Percentiles rank a stretch among this genome's conserved stretches.
Conservation (phyloP, 2,329 filamentous ascomycete genomes). For the Cladosporium phlei region DNA sequence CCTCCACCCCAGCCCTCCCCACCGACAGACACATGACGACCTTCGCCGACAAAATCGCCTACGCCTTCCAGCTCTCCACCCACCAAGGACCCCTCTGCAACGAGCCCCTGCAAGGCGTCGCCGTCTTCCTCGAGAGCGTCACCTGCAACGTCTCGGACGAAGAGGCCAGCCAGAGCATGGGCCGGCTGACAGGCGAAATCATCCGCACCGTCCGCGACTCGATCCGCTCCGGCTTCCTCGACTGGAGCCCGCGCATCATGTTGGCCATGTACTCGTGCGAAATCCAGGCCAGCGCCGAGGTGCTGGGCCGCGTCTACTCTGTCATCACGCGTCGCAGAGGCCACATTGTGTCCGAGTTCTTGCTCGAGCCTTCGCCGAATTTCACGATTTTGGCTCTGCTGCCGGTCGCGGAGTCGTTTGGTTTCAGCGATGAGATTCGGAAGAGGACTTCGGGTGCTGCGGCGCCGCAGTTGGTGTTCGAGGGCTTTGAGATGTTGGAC, state of each 20-base stretch:
- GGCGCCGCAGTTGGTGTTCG: constrained; percentile 87
- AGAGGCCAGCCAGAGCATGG: constrained; percentile 61
- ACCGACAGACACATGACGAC: constrained; percentile 20
- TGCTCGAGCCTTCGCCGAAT: constrained; percentile 94
- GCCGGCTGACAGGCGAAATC: constrained; percentile 83
- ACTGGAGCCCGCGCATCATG: constrained; percentile 93
- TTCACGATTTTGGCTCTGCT: constrained; percentile 87
- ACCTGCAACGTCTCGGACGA: constrained; percentile 52
- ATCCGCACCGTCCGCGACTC: constrained; percentile 82
- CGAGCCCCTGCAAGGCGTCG: constrained; percentile 89
- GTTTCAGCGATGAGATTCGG: constrained; percentile 92
- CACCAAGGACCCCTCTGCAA: constrained; percentile 85
- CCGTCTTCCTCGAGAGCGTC: constrained; percentile 82
- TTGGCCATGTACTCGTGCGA: constrained; percentile 98
- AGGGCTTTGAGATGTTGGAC: constrained; percentile 86
- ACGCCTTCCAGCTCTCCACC: constrained; percentile 91
- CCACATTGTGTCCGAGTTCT: constrained; percentile 79
- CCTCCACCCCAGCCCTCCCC: constrained; percentile 1
- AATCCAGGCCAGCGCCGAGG: constrained; percentile 92
- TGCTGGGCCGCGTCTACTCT: constrained; percentile 89
- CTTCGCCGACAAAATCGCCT: constrained; percentile 61
- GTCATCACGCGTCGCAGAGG: constrained; percentile 94
- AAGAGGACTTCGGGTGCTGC: constrained; percentile 89
- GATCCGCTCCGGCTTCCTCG: constrained; percentile 81
- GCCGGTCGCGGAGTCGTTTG: constrained; percentile 91